Conservation (phyloP, 2,329 filamentous ascomycete genomes). For the Raffaelea ambrosiae region DNA sequence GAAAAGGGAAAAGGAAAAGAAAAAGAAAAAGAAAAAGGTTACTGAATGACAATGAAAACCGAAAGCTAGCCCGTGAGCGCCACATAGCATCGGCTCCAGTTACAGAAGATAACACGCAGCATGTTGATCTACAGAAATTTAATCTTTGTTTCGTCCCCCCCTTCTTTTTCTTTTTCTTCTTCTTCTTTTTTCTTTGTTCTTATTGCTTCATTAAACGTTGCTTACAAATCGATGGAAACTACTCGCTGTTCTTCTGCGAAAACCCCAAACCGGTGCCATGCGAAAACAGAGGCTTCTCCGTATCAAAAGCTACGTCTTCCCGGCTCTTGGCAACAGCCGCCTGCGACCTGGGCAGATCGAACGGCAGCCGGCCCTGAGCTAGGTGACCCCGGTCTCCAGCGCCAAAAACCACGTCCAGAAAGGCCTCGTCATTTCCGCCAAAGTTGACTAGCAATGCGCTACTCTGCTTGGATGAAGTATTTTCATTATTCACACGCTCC, state of each 20-base stretch:
- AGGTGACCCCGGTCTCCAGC: not conserved
- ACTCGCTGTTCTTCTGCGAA: not conserved
- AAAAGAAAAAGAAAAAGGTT: no score
- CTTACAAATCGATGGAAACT: no score
- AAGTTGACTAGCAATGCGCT: constrained; percentile 25
- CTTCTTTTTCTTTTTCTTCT: no score
- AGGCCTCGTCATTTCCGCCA: constrained; percentile 22
- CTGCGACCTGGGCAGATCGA: constrained; percentile 29
- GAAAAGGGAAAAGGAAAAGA: no score
- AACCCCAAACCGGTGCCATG: constrained; percentile 22
- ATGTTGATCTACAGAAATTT: no score
- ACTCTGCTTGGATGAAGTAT: not conserved
- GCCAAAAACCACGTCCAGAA: constrained; percentile 34
- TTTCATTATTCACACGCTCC: not conserved
- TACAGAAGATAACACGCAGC: no score
- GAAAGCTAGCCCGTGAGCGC: no score
- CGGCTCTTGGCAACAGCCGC: constrained; percentile 27
- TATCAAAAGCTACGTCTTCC: constrained; percentile 21
- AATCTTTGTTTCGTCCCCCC: no score
- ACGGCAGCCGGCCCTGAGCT: constrained; percentile 18
- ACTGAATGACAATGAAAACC: no score
- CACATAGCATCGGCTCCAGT: no score
- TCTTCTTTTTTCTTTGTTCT: no score
- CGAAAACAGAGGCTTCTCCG: constrained; percentile 18
- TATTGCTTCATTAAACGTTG: no score